A percentile compares a stretch with the other conserved stretches of the same genome.
phyloP scores from a whole-genome alignment of 139 green algal species.

The Chlamydomonas applanata region DNA sequence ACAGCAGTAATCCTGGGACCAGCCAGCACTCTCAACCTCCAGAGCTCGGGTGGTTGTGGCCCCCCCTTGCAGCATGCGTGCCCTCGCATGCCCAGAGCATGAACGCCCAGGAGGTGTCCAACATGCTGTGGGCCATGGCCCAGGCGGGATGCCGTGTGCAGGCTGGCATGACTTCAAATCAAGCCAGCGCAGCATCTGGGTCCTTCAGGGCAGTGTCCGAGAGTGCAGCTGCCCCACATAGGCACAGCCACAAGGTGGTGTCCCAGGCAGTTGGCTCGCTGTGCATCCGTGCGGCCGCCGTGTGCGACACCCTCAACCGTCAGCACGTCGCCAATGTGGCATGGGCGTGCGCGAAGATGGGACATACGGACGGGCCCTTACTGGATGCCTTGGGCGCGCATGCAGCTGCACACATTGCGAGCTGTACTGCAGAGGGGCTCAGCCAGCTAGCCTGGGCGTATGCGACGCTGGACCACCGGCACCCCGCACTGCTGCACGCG shows the following conservation, averaged over 20 bases:
- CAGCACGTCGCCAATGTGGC: constrained; percentile 15
- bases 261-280: neutral
- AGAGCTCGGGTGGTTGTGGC: neutral
- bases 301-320: neutral
- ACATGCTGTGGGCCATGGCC: constrained; percentile 18
- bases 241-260: neutral
- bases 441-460: constrained; percentile 17
- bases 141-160: neutral
- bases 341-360: constrained; percentile 14
- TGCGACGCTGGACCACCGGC: constrained; percentile 7
- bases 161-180: neutral
- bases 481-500: neutral
- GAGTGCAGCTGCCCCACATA: neutral
- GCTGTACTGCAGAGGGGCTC: neutral
- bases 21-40: too few species aligned
- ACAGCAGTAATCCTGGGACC: too few species aligned
- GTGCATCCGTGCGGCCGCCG: neutral
- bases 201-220: too few species aligned
- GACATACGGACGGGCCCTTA: constrained; percentile 6
- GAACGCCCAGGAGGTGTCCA: constrained; percentile 3
- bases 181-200: too few species aligned
- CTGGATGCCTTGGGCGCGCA: constrained; percentile 14
- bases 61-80: neutral
- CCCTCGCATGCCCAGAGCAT: neutral
- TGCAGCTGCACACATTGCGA: neutral